A percentile compares a stretch with the other conserved stretches of the same genome.
phyloP scores from a whole-genome alignment of 345 rosid species.

The Murraya koenigii region DNA sequence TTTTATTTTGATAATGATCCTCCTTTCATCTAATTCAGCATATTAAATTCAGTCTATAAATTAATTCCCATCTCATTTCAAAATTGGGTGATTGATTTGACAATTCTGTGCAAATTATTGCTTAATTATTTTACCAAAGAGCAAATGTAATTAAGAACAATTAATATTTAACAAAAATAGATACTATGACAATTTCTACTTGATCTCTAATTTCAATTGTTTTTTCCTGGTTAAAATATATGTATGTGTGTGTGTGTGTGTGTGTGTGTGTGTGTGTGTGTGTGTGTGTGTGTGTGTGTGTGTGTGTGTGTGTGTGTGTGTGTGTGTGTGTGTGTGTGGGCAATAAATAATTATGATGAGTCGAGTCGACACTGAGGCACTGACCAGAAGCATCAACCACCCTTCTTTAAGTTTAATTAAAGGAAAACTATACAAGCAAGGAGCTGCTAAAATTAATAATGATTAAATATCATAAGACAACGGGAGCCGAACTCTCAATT shows the following conservation, averaged over 20 bases:
- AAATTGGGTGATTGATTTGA: not conserved
- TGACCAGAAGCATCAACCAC: not conserved
- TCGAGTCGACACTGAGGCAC: not conserved
- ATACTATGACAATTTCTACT: not conserved
- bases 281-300: too few relatives aligned
- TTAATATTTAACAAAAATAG: not conserved
- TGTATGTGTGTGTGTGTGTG: too few relatives aligned
- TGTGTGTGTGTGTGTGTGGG: too few relatives aligned
- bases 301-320: too few relatives aligned
- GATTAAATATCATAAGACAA: not conserved
- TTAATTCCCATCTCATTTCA: not conserved
- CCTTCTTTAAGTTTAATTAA: not conserved
- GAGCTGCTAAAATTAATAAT: not conserved
- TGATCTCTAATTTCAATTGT: not conserved
- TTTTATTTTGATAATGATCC: not conserved
- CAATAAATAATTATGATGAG: not conserved
- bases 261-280: too few relatives aligned
- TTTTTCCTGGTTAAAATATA: not conserved
- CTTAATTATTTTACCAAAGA: not conserved
- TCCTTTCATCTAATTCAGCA: not conserved
- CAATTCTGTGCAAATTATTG: not conserved
- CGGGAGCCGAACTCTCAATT: not conserved
- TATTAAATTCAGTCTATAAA: not conserved
- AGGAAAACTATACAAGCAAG: not conserved
- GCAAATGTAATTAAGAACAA: not conserved